These are phyloP conservation scores for Kuraishia capsulata DNA, from an alignment of 805 yeast species.

Conservation along the genomic window DNA sequence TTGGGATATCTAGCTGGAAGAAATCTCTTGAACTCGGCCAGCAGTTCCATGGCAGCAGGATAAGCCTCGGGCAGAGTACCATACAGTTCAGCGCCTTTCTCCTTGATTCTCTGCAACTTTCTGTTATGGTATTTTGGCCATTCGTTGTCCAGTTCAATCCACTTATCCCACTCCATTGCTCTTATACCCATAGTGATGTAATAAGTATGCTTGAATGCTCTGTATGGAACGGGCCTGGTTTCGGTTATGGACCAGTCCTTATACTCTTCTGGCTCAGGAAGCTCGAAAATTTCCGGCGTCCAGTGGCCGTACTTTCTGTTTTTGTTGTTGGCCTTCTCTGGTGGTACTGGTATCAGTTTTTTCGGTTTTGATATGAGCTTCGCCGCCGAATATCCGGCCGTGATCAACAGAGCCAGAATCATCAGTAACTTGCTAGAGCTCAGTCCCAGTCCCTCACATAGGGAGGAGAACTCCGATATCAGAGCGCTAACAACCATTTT, in stretches of 20 bases:
- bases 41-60: conserved; percentile 45
- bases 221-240: conserved; percentile 51
- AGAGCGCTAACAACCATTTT: neutral
- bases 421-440: neutral
- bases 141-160: conserved; percentile 65
- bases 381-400: neutral
- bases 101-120: conserved; percentile 39
- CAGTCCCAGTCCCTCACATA: neutral
- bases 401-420: neutral
- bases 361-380: neutral
- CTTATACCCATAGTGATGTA: conserved; percentile 64
- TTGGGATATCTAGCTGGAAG: conserved; percentile 52
- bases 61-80: conserved; percentile 42
- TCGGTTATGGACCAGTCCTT: conserved; percentile 37
- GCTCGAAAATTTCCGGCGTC: conserved; percentile 40
- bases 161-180: conserved; percentile 46
- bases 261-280: conserved; percentile 41
- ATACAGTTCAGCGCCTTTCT: conserved; percentile 35
- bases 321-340: conserved; percentile 30
- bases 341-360: conserved; percentile 16
- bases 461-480: neutral
- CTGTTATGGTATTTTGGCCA: conserved; percentile 47
- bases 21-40: conserved; percentile 42
- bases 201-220: conserved; percentile 61
- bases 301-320: conserved; percentile 39